Percentiles rank a stretch among this genome's conserved stretches.
Evolutionary conservation across 2,329 filamentous ascomycete genomes (phyloP).

Genomic region (Whalleya microplaca): DNA sequence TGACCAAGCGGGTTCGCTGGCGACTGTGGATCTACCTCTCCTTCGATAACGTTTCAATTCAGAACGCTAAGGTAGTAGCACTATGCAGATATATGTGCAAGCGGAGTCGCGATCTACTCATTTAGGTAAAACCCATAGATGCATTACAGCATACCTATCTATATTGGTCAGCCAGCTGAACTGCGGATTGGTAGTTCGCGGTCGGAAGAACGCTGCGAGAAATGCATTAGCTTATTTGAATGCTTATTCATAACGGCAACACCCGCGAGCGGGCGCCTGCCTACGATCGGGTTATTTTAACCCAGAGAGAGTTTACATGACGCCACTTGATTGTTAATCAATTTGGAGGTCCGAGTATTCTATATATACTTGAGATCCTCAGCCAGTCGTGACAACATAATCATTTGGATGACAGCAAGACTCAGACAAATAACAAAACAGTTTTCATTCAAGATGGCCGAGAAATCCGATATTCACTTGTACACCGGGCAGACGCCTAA

Average conservation of each 20-base stretch:
- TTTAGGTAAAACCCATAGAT: not conserved
- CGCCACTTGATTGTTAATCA: constrained; percentile 25
- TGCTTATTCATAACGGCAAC: not conserved
- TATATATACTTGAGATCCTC: not conserved
- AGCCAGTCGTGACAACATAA: not conserved
- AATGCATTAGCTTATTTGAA: not conserved
- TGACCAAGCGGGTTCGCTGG: not conserved
- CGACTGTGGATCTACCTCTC: no score
- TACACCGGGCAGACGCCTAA: constrained; percentile 87
- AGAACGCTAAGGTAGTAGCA: no score
- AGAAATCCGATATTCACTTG: constrained; percentile 70
- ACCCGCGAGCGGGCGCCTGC: not conserved
- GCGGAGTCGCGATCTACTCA: no score
- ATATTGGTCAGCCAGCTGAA: not conserved
- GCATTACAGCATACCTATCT: no score
- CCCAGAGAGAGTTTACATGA: constrained; percentile 3
- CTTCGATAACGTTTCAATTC: no score
- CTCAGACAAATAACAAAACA: constrained; percentile 24
- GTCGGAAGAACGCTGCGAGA: not conserved
- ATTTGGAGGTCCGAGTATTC: no score
- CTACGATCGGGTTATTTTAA: no score
- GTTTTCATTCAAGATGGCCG: constrained; percentile 44
- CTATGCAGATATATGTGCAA: no score
- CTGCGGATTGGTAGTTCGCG: not conserved
- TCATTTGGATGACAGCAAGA: constrained; percentile 17